Evolutionary conservation across 768 basidiomycete species (phyloP).

Genomic region (Sporobolomyces pararoseus): DNA sequence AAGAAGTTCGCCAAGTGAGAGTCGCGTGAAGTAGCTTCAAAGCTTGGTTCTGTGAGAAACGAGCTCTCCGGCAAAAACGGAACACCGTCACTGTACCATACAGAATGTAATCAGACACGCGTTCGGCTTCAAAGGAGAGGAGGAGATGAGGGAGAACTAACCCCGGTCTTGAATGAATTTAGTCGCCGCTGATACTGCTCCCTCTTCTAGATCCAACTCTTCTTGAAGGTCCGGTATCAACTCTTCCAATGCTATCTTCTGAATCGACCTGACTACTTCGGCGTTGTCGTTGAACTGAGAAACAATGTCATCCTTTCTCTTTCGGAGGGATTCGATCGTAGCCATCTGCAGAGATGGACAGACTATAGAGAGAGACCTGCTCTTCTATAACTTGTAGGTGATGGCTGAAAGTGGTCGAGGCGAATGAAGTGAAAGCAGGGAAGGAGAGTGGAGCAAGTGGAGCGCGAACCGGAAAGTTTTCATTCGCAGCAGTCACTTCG

Average conservation of each 20-base stretch:
- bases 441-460: not conserved
- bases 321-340: constrained; percentile 31
- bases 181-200: not conserved
- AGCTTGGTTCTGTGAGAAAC: constrained; percentile 26
- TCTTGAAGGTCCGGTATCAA: constrained; percentile 13
- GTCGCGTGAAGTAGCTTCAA: constrained; percentile 40
- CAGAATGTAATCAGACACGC: not conserved
- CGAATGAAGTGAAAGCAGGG: not conserved
- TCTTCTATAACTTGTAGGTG: not conserved
- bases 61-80: constrained; percentile 43
- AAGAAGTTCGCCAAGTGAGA: constrained; percentile 37
- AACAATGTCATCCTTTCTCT: constrained; percentile 33
- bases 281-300: constrained; percentile 34
- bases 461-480: too few species aligned
- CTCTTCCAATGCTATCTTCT: constrained; percentile 15
- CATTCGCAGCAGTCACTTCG: not conserved
- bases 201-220: constrained; percentile 19
- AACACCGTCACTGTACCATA: constrained; percentile 40
- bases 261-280: constrained; percentile 17
- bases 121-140: not conserved
- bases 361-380: too few species aligned
- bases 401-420: not conserved
- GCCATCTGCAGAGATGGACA: too few species aligned
- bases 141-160: not conserved
- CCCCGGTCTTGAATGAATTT: constrained; percentile 27